Conservation (phyloP, 345 rosid species). For the Triadica sebifera region DNA sequence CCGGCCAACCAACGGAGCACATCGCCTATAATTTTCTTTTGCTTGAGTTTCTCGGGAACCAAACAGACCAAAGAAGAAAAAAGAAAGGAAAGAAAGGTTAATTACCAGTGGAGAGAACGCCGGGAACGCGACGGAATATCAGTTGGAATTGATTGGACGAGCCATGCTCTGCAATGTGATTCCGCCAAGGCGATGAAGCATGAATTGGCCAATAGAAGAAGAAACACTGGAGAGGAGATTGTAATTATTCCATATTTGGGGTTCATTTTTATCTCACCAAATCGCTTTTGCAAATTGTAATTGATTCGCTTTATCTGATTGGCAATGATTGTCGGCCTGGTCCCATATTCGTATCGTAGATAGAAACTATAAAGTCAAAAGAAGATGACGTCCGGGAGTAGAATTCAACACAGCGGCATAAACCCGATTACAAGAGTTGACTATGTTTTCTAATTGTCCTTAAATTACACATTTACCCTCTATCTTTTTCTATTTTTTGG, state of each 20-base stretch:
- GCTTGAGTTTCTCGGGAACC: background rate
- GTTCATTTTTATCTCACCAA: background rate
- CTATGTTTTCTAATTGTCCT: background rate
- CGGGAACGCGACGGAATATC: slow-evolving; percentile 68
- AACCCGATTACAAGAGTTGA: background rate
- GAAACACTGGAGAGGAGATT: slow-evolving; percentile 9
- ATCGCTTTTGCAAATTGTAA: background rate
- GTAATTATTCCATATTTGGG: background rate
- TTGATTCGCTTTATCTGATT: background rate
- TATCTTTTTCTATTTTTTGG: no score
- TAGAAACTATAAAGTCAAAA: background rate
- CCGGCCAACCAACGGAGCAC: slow-evolving; percentile 78
- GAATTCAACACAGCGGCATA: background rate
- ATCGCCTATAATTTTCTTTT: slow-evolving; percentile 40
- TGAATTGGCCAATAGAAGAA: slow-evolving; percentile 24
- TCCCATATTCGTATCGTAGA: slow-evolving; percentile 12
- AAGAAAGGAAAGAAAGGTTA: background rate
- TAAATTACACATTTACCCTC: background rate
- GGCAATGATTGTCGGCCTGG: background rate
- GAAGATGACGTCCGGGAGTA: background rate
- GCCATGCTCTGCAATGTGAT: slow-evolving; percentile 79
- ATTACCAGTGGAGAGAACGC: slow-evolving; percentile 75
- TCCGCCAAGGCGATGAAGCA: slow-evolving; percentile 13
- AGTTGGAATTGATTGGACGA: slow-evolving; percentile 90
- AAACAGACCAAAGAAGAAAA: slow-evolving; percentile 2